phyloP scores from a whole-genome alignment of 371 early-diverging fungal genomes.

The Mortierella sp. region DNA sequence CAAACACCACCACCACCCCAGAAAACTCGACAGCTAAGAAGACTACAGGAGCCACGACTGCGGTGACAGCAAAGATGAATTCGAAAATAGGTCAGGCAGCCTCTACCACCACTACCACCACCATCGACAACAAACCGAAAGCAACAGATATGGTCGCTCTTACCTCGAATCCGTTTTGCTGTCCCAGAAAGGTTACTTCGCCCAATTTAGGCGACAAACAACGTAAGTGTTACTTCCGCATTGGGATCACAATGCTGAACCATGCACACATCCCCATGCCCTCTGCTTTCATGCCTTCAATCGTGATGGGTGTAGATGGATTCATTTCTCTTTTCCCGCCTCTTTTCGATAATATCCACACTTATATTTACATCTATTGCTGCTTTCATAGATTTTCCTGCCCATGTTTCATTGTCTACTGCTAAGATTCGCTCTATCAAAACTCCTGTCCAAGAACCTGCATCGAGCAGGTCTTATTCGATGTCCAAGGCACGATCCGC shows the following conservation, averaged over 20 bases:
- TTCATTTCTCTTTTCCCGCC: too few relatives aligned
- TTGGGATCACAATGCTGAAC: neutral
- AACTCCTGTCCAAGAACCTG: too few relatives aligned
- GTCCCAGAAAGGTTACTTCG: neutral
- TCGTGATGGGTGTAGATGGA: neutral
- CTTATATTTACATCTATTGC: neutral
- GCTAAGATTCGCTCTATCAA: neutral
- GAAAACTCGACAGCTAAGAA: too few relatives aligned
- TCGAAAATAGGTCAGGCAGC: neutral
- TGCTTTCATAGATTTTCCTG: neutral
- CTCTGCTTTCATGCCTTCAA: too few relatives aligned
- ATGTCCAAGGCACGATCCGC: neutral
- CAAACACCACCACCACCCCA: too few relatives aligned
- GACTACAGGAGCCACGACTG: neutral
- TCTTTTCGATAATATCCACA: neutral
- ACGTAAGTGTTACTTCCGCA: neutral
- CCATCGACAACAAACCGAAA: neutral
- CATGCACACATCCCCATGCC: neutral
- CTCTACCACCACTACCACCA: neutral
- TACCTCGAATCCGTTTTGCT: neutral
- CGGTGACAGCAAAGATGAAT: neutral
- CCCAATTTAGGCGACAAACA: conserved; percentile 2
- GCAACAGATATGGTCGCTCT: neutral
- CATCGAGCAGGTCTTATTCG: neutral
- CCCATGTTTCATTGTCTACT: neutral